Evolutionary conservation across 2,329 filamentous ascomycete genomes (phyloP), one percentile per base, ranked within the genome.

Genomic region (Alternaria dauci): DNA sequence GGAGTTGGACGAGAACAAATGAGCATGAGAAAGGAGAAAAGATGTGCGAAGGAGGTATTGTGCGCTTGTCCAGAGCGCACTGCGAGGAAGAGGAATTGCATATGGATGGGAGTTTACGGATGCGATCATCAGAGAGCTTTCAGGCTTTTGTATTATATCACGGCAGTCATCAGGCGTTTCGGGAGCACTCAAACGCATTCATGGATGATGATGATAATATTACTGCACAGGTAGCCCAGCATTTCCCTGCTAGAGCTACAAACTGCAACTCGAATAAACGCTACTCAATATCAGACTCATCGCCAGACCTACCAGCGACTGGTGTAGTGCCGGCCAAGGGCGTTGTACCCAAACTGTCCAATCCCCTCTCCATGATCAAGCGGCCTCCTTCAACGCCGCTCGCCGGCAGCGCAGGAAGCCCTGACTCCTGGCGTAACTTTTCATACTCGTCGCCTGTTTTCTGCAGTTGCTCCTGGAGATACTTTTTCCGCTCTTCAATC

Each of bases 381-480:
- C 58, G 71, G 8, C 64, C 66, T 43, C 70, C 75, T 8, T 72
- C 71, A 16, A 50, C 56, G 4, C 72, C 71, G 44, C 68, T 76
- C 12, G 72, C 61, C 39, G 75, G 71, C 5, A 76, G 52, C 14
- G 74, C 73, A 23, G 76, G 71, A 54, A 83, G 75, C 5, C 82
- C 82, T 3, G 79, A 78, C 62, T 85, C 83, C 38, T 74, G 79
- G 56, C 85, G 84, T 58, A 90, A 71, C 55, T 82, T 84, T 69
- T 89, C 85, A 73, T 90, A 92, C 64, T 87, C 85, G 61, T 91
- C 88, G 0, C 92, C 93, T 0, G 93, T 92, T 75, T 95, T 90
- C 74, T 93, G 90, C 53, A 98, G 81, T 55, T 96, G 81, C 20
- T 85, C 84, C 78, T 97, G 94, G 0, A 97, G 90, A 76, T 95